phyloP scores from a whole-genome alignment of 148 eudicot species.

The Chenopodium formosanum region DNA sequence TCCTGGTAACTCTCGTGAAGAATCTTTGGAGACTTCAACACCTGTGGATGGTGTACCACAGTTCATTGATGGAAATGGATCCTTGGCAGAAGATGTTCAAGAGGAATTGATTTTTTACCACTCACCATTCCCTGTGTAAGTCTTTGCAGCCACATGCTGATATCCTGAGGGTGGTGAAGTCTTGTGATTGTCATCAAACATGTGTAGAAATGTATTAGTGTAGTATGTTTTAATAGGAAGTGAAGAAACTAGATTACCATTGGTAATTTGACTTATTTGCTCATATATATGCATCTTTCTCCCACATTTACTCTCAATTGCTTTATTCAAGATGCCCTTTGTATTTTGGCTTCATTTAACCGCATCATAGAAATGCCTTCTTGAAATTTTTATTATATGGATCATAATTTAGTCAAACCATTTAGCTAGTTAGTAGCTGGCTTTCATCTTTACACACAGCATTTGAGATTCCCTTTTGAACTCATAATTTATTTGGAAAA shows the following conservation, averaged over 20 bases:
- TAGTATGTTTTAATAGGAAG: neutral
- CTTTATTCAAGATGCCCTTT: neutral
- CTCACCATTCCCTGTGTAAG: constrained; percentile 63
- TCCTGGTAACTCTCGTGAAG: constrained; percentile 33
- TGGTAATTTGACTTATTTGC: neutral
- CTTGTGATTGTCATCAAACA: neutral
- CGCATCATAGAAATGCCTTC: neutral
- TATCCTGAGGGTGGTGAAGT: neutral
- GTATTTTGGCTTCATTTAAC: neutral
- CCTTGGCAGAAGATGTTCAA: constrained; percentile 21
- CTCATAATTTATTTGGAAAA: too few species aligned
- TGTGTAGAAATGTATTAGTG: neutral
- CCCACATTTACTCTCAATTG: neutral
- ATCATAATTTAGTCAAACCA: neutral
- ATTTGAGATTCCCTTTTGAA: neutral
- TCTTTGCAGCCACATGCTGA: neutral
- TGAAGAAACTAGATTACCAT: neutral
- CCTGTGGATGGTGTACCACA: constrained; percentile 37
- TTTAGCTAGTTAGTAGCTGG: neutral
- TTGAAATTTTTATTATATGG: neutral
- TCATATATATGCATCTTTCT: neutral
- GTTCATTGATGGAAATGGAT: constrained; percentile 25
- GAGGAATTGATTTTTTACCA: constrained; percentile 29
- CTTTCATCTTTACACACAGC: neutral
- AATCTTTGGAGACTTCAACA: constrained; percentile 20